Percentiles rank a stretch among this genome's conserved stretches.
Conservation (phyloP, 768 basidiomycete species). For the Boletus rufocinnamomeus region DNA sequence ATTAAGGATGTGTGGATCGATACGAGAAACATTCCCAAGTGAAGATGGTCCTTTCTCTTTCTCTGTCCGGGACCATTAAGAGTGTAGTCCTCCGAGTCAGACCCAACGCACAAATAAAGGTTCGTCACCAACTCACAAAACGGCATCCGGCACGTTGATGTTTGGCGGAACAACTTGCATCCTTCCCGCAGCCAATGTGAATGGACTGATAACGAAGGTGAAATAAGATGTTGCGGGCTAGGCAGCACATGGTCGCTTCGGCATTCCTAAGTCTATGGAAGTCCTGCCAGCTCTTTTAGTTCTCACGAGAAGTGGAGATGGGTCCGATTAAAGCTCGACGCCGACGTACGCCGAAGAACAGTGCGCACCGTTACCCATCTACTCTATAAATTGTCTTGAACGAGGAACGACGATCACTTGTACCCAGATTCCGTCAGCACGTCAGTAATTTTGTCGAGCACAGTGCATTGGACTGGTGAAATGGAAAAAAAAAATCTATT, state of each 20-base stretch:
- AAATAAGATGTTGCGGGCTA: neutral
- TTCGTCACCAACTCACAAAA: neutral
- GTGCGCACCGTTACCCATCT: neutral
- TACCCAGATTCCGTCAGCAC: neutral
- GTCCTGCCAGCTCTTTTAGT: neutral
- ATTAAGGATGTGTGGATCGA: neutral
- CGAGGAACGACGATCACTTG: neutral
- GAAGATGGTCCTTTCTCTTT: neutral
- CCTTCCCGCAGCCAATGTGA: neutral
- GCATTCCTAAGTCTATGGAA: neutral
- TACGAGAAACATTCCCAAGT: neutral
- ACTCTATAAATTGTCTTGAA: neutral
- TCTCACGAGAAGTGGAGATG: neutral
- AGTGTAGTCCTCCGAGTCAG: neutral
- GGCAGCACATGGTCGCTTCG: neutral
- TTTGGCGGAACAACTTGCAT: neutral
- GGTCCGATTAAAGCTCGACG: neutral
- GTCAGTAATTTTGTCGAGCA: neutral
- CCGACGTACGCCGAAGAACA: neutral
- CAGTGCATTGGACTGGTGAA: neutral
- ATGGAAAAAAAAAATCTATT: too few species aligned
- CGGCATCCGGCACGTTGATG: neutral
- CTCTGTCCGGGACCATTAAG: too few species aligned
- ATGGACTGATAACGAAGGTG: neutral
- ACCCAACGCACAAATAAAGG: neutral